A percentile compares a stretch with the other conserved stretches of the same genome.
These are phyloP conservation scores for Brachypodium distachyon DNA, from an alignment of 202 grass and related monocot species.

Conservation along the genomic window DNA sequence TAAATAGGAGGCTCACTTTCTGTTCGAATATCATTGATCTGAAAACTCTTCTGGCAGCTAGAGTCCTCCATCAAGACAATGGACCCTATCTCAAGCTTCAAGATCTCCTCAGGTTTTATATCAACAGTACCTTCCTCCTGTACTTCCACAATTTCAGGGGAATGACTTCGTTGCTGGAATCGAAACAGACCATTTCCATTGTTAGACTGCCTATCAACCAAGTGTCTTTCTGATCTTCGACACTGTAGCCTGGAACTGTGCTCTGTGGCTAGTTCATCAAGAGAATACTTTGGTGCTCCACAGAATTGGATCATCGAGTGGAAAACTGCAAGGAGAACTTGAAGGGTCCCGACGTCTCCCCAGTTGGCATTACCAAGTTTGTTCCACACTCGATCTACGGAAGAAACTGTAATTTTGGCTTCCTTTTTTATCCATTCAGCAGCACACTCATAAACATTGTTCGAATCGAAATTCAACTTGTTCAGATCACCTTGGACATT, in stretches of 20 bases:
- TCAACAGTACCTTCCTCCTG: conserved; percentile 50
- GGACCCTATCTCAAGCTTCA: conserved; percentile 81
- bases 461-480: conserved; percentile 73
- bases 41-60: conserved; percentile 61
- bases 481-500: conserved; percentile 88
- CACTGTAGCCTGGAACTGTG: conserved; percentile 82
- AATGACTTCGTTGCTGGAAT: conserved; percentile 67
- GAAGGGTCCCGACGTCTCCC: conserved; percentile 87
- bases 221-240: conserved; percentile 90
- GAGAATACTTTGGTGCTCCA: conserved; percentile 69
- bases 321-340: conserved; percentile 80
- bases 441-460: conserved; percentile 82
- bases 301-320: conserved; percentile 80
- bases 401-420: conserved; percentile 74
- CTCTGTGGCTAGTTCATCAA: conserved; percentile 72
- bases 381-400: conserved; percentile 88
- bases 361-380: conserved; percentile 99
- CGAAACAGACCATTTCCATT: conserved; percentile 59
- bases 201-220: conserved; percentile 56
- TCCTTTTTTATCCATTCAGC: conserved; percentile 81
- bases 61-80: conserved; percentile 78
- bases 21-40: conserved; percentile 60
- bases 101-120: conserved; percentile 50
- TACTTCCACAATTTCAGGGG: conserved; percentile 93
- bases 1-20: conserved; percentile 79